These are phyloP conservation scores for Picea sitchensis DNA, from an alignment of 75 land plant species.

Conservation along the genomic window DNA sequence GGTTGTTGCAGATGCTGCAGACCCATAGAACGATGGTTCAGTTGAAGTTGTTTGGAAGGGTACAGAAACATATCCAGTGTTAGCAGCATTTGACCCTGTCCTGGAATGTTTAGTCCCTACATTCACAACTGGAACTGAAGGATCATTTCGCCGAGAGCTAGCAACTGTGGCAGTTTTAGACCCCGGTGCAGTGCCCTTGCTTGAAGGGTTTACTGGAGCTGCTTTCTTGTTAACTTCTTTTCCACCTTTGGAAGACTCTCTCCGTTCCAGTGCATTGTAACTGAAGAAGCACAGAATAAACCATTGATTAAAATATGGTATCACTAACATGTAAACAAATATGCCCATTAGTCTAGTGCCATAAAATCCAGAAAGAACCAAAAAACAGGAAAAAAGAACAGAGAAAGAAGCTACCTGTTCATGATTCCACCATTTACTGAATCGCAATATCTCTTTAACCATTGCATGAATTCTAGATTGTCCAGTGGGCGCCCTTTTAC, in stretches of 20 bases:
- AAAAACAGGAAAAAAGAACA: neutral
- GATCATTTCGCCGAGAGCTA: conserved; percentile 32
- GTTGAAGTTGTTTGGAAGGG: neutral
- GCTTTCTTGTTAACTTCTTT: conserved; percentile 51
- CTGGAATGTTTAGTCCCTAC: neutral
- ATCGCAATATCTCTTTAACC: conserved; percentile 81
- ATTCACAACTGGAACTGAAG: conserved; percentile 4
- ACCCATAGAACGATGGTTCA: neutral
- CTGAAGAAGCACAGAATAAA: conserved; percentile 19
- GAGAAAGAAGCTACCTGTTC: conserved; percentile 29
- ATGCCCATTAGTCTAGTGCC: neutral
- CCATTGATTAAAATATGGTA: conserved; percentile 1
- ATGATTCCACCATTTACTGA: conserved; percentile 63
- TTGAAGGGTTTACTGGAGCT: conserved; percentile 25
- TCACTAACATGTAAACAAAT: neutral
- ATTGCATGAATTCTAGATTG: conserved; percentile 77
- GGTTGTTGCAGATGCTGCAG: neutral
- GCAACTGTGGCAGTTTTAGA: conserved; percentile 28
- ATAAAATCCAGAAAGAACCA: neutral
- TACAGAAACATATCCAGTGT: neutral
- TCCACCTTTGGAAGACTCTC: conserved; percentile 63
- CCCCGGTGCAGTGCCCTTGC: conserved; percentile 23
- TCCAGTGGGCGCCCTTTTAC: conserved; percentile 75
- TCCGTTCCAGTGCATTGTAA: conserved; percentile 72
- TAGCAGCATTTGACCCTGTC: neutral